Percentiles rank a stretch among this genome's conserved stretches.
Conservation (phyloP, 140 eudicot genomes). For the Cichorium intybus region DNA sequence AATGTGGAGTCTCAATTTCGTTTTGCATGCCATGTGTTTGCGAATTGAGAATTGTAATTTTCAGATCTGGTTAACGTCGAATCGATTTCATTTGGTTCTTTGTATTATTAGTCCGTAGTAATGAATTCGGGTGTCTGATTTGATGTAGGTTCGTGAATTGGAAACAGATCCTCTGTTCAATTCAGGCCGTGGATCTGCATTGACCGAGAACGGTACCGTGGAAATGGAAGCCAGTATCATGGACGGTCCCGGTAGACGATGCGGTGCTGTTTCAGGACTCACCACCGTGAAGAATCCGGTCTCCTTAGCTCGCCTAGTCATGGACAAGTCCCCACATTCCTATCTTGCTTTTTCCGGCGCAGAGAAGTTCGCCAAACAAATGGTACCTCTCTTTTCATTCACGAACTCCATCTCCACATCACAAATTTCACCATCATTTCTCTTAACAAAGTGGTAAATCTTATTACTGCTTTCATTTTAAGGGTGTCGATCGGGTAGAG, state of each 20-base stretch:
- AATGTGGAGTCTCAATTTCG: neutral
- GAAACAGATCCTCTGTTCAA: conserved; percentile 79
- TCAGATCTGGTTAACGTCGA: neutral
- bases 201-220: conserved; percentile 78
- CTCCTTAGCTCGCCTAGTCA: conserved; percentile 84
- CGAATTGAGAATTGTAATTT: neutral
- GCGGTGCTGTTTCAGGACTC: conserved; percentile 91
- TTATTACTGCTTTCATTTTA: neutral
- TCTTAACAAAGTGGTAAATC: neutral
- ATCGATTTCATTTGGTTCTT: neutral
- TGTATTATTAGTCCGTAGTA: neutral
- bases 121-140: neutral
- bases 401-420: neutral
- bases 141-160: conserved; percentile 65
- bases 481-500: conserved; percentile 81
- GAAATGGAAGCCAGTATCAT: conserved; percentile 98
- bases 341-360: conserved; percentile 94
- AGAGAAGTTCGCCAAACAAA: conserved; percentile 72
- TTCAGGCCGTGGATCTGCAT: conserved; percentile 96
- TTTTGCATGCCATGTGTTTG: conserved; percentile 5
- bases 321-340: conserved; percentile 94
- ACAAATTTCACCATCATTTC: neutral
- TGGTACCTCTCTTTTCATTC: conserved; percentile 33
- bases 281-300: conserved; percentile 83
- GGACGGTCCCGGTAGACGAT: conserved; percentile 75